A percentile compares a stretch with the other conserved stretches of the same genome.
phyloP scores from a whole-genome alignment of 2,329 filamentous ascomycete genomes.

The Apiospora malaysiana region DNA sequence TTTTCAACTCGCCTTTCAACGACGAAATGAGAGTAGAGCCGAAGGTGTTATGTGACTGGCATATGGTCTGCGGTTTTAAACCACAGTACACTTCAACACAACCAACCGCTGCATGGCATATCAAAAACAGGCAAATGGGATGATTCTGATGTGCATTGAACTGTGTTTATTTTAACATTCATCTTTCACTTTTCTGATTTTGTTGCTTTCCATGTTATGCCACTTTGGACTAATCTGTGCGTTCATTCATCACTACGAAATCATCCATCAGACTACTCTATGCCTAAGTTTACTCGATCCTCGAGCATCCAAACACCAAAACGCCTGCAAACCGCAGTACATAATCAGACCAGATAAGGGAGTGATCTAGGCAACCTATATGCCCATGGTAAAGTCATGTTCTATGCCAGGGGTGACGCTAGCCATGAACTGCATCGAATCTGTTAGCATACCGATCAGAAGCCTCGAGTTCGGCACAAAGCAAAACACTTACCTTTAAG shows the following conservation, averaged over 20 bases:
- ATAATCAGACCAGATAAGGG: neutral
- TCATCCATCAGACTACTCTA: constrained; percentile 24
- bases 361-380: constrained; percentile 56
- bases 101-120: too few relatives aligned
- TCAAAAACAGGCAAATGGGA: too few relatives aligned
- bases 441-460: neutral
- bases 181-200: too few relatives aligned
- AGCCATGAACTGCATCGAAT: constrained; percentile 67
- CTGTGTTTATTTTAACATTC: too few relatives aligned
- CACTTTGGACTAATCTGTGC: too few relatives aligned
- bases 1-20: too few relatives aligned
- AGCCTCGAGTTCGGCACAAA: neutral
- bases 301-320: constrained; percentile 32
- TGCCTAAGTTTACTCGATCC: constrained; percentile 16
- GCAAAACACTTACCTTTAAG: constrained; percentile 67
- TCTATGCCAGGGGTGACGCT: constrained; percentile 97
- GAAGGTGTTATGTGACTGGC: too few relatives aligned
- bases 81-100: too few relatives aligned
- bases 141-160: too few relatives aligned
- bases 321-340: neutral
- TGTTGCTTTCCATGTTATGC: too few relatives aligned
- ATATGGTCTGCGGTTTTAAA: too few relatives aligned
- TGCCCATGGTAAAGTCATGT: constrained; percentile 96
- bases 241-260: constrained; percentile 8
- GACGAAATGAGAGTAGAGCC: too few relatives aligned